A percentile compares a stretch with the other conserved stretches of the same genome.
phyloP scores from a whole-genome alignment of 805 yeast genomes.

The Metschnikowia picachoensis region DNA sequence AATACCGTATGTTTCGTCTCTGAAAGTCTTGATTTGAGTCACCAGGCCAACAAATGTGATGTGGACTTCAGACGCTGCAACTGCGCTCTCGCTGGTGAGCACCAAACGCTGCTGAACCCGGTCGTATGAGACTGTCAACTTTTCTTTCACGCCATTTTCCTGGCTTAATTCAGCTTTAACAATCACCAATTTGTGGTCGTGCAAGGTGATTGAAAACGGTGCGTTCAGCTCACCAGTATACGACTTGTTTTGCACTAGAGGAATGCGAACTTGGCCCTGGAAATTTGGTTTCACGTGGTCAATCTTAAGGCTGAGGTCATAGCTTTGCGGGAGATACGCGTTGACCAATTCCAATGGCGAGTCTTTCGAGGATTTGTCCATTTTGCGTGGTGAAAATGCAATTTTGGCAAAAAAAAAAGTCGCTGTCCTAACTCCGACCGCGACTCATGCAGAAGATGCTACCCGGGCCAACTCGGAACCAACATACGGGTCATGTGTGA shows the following conservation, averaged over 20 bases:
- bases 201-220: conserved; percentile 28
- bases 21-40: conserved; percentile 46
- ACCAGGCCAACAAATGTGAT: conserved; percentile 50
- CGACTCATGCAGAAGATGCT: not conserved
- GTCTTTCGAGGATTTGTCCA: conserved; percentile 2
- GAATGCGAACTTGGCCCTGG: conserved; percentile 36
- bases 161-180: conserved; percentile 26
- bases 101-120: conserved; percentile 37
- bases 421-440: not conserved
- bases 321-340: conserved; percentile 33
- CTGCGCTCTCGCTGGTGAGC: conserved; percentile 21
- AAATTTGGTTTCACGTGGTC: conserved; percentile 47
- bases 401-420: conserved; percentile 4
- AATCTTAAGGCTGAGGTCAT: conserved; percentile 35
- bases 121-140: conserved; percentile 32
- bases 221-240: conserved; percentile 7
- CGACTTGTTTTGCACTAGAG: conserved; percentile 24
- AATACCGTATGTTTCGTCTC: conserved; percentile 59
- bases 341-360: conserved; percentile 27
- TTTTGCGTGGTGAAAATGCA: conserved; percentile 5
- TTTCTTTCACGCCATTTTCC: conserved; percentile 11
- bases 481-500: no score
- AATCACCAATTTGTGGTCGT: conserved; percentile 40
- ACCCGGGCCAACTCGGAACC: no score
- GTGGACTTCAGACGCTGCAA: conserved; percentile 10